phyloP scores from a whole-genome alignment of 2,329 filamentous ascomycete genomes.

The Trichoderma cornu-damae region DNA sequence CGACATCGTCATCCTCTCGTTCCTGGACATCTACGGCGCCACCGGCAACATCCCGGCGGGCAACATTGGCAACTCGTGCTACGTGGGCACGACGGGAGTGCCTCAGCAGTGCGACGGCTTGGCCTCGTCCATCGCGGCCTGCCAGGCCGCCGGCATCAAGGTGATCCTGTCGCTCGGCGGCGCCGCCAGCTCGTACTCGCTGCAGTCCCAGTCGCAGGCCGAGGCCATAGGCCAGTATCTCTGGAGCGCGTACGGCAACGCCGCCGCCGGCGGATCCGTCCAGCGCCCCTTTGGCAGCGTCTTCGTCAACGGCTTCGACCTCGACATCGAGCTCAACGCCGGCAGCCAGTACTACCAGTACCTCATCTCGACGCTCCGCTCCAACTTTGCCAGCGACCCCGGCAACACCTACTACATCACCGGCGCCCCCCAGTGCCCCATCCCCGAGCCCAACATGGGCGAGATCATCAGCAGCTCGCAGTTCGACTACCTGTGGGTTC shows the following conservation, averaged over 20 bases:
- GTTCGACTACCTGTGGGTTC: slow-evolving; percentile 35
- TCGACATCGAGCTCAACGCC: slow-evolving; percentile 41
- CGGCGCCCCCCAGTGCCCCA: slow-evolving; percentile 40
- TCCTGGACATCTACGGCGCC: slow-evolving; percentile 36
- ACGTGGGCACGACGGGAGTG: slow-evolving; percentile 25
- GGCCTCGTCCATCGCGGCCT: slow-evolving; percentile 38
- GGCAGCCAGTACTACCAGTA: slow-evolving; percentile 35
- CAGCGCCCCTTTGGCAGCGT: slow-evolving; percentile 44
- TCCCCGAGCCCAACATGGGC: slow-evolving; percentile 13
- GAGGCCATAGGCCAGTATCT: slow-evolving; percentile 24
- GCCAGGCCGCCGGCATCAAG: slow-evolving; percentile 40
- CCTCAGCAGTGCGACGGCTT: slow-evolving; percentile 34
- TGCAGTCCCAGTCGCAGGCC: slow-evolving; percentile 24
- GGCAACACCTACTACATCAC: slow-evolving; percentile 39
- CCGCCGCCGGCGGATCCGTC: slow-evolving; percentile 28
- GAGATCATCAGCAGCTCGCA: background rate
- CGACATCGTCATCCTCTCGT: slow-evolving; percentile 40
- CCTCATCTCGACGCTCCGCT: slow-evolving; percentile 30
- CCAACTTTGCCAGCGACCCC: slow-evolving; percentile 27
- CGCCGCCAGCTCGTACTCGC: slow-evolving; percentile 32
- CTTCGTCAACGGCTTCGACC: slow-evolving; percentile 49
- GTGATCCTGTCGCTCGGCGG: slow-evolving; percentile 44
- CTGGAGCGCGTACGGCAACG: slow-evolving; percentile 41
- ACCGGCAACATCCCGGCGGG: slow-evolving; percentile 36
- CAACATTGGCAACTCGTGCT: slow-evolving; percentile 36